These are phyloP conservation scores for Nicotiana otophora DNA, from an alignment of 257 asterid species.

Conservation along the genomic window DNA sequence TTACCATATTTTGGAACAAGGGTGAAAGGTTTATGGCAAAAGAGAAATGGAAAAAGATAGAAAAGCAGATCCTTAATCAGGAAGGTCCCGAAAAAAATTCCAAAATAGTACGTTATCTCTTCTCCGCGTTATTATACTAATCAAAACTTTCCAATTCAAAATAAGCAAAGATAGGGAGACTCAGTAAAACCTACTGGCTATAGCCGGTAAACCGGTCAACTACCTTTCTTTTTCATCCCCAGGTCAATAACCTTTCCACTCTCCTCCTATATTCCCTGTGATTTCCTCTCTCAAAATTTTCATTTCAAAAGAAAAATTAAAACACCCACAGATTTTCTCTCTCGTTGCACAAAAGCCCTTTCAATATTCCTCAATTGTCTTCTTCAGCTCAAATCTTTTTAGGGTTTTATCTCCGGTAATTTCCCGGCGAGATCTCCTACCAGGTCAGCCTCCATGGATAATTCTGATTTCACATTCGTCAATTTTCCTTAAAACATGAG, in stretches of 20 bases:
- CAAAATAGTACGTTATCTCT: background rate
- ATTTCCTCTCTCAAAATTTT: background rate
- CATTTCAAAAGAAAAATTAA: background rate
- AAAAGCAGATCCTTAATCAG: background rate
- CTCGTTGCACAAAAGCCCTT: background rate
- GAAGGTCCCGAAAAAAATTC: background rate
- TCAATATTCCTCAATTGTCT: background rate
- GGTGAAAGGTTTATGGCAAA: too few species aligned
- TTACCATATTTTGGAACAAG: too few species aligned
- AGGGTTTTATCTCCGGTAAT: constrained; percentile 7
- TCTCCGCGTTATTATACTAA: background rate
- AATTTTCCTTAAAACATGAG: background rate
- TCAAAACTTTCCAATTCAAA: background rate
- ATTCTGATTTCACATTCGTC: background rate
- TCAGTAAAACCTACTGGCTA: background rate
- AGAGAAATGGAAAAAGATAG: too few species aligned
- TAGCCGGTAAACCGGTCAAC: background rate
- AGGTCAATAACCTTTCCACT: background rate
- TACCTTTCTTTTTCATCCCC: background rate
- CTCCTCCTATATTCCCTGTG: background rate
- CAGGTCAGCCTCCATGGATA: constrained; percentile 21
- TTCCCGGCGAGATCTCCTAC: constrained; percentile 30
- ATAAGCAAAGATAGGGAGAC: background rate
- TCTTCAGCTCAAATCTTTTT: background rate
- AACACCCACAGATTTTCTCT: background rate